Base-by-base conservation (phyloP, 2,329 filamentous ascomycete species). In the Diaporthe vaccinii region DNA sequence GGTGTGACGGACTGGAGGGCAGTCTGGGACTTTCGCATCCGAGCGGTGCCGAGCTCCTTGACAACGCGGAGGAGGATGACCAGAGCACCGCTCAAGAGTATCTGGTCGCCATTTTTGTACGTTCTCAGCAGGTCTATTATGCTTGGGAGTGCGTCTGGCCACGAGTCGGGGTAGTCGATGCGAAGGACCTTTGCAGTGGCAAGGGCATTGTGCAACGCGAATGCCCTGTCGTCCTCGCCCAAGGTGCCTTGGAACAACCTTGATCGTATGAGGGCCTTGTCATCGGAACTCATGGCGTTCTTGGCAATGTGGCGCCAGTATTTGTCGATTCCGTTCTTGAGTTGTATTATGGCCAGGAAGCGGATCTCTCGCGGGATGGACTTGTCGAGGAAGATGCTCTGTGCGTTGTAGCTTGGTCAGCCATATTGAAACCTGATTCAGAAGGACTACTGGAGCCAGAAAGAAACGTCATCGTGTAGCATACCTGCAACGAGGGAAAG, bases 241-340 rank as follows among this genome's bases (percentile, higher is more conserved):
- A 98, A 88, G 1, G 94, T 95, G 75, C 94, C 93, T 77, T 94
- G 89, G 12, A 98, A 89, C 31, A 98, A 87, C 34, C 93, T 90
- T 6, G 90, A 90, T 68, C 96, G 92, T 72, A 99, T 97, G 51
- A 89, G 82, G 14, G 89, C 86, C 84, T 97, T 98, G 82, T 98
- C 94, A 28, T 93, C 90, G 39, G 91, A 90, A 82, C 93, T 91
- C 74, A 93, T 90, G 68, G 94, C 91, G 46, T 94, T 94, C 82
- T 86, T 88, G 39, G 84, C 79, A 46, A 85, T 82, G n/a, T 85
- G 79, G 20, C 97, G 91, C 97, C 97, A 99, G 84, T 95, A 95
- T 82, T 93, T 95, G 82, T 98, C 96, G 84, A 98, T 96, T 73
- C 96, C 97, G 83, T 98, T 98, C 83, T 98, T 98, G 72, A 99